Percentiles rank a stretch among this genome's conserved stretches.
phyloP scores from a whole-genome alignment of 306 rosid genomes.

The Nissolia schottii region DNA sequence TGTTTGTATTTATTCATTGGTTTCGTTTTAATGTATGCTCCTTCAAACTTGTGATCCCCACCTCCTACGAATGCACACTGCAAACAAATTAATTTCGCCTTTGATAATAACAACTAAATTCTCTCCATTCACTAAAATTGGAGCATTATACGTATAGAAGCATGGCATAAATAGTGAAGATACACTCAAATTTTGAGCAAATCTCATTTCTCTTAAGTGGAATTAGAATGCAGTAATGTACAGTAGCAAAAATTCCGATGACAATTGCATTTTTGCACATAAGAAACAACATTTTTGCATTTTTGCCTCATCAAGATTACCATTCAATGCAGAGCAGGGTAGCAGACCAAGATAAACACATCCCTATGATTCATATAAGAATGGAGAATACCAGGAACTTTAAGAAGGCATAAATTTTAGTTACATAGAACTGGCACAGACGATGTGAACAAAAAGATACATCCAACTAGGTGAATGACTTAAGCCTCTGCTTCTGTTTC shows the following conservation, averaged over 20 bases:
- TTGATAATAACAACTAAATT: too few relatives aligned
- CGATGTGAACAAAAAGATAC: not conserved
- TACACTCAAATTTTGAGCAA: not conserved
- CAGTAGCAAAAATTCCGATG: not conserved
- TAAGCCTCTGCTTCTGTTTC: not conserved
- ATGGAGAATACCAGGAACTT: not conserved
- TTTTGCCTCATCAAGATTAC: not conserved
- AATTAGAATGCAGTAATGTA: not conserved
- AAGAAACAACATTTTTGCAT: not conserved
- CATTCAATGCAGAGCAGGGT: not conserved
- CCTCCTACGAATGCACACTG: not conserved
- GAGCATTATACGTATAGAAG: too few relatives aligned
- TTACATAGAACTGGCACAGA: not conserved
- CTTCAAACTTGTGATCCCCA: not conserved
- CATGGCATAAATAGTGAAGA: too few relatives aligned
- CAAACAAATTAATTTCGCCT: not conserved
- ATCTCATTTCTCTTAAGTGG: not conserved
- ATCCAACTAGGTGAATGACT: conserved; percentile 9
- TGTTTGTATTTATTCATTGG: conserved; percentile 7
- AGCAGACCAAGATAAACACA: not conserved
- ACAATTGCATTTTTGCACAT: not conserved
- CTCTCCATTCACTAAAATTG: too few relatives aligned
- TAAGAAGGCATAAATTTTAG: not conserved
- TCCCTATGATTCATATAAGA: not conserved
- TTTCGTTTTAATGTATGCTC: not conserved